A percentile compares a stretch with the other conserved stretches of the same genome.
Evolutionary conservation across 495 filamentous ascomycete genomes (phyloP).

Genomic region (Thermothielavioides terrestris): DNA sequence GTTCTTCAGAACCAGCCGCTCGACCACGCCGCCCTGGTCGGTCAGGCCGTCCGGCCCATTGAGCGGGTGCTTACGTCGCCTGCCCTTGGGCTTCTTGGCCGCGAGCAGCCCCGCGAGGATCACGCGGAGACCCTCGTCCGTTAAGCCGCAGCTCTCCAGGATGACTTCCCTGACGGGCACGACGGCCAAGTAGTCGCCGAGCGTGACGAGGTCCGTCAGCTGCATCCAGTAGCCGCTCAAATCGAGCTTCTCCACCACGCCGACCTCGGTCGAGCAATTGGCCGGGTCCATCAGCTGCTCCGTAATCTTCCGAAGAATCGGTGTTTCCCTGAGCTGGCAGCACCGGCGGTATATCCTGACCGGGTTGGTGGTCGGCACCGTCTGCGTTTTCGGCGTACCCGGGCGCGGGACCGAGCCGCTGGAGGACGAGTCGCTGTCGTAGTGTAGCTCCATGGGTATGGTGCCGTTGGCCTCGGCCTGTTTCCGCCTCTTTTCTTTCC

Average conservation of each 20-base stretch:
- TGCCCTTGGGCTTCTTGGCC: constrained; percentile 53
- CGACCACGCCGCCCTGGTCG: constrained; percentile 59
- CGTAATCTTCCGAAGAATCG: constrained; percentile 77
- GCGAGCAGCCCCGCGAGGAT: constrained; percentile 81
- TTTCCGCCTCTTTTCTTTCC: constrained; percentile 72
- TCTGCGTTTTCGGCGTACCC: constrained; percentile 46
- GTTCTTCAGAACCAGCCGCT: constrained; percentile 83
- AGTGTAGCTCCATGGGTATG: constrained; percentile 66
- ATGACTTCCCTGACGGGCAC: constrained; percentile 81
- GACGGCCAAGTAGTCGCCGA: constrained; percentile 89
- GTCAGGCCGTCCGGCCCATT: constrained; percentile 25
- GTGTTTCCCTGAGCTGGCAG: constrained; percentile 86
- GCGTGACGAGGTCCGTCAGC: constrained; percentile 69
- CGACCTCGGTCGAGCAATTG: constrained; percentile 50
- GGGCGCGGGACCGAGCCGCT: constrained; percentile 14
- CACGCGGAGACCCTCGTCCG: constrained; percentile 75
- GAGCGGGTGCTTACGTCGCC: constrained; percentile 33
- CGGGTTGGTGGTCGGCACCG: constrained; percentile 76
- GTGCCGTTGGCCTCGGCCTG: constrained; percentile 74
- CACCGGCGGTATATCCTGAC: constrained; percentile 89
- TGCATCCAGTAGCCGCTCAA: constrained; percentile 77
- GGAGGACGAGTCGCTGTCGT: constrained; percentile 45
- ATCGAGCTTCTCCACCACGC: constrained; percentile 71
- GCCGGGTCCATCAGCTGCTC: constrained; percentile 70
- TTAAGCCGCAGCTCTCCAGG: constrained; percentile 77